These are phyloP conservation scores for Ophiosphaerella narmari DNA, from an alignment of 2,329 filamentous ascomycete species.

Conservation along the genomic window DNA sequence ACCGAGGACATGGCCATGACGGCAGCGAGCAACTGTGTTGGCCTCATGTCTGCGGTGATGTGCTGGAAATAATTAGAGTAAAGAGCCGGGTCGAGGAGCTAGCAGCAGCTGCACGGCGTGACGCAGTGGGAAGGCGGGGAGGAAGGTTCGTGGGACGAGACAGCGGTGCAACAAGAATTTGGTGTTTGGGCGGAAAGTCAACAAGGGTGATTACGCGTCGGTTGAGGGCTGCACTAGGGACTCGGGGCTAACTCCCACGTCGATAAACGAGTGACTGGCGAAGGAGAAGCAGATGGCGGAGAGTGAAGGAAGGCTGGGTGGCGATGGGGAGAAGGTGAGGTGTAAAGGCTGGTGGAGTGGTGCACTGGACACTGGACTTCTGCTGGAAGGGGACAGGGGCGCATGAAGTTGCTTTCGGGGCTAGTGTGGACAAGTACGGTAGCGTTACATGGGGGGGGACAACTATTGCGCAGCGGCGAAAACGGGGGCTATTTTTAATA, in stretches of 20 bases:
- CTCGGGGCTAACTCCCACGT: slow-evolving; percentile 19
- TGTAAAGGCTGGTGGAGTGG: slow-evolving; percentile 3
- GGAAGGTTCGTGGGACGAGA: slow-evolving; percentile 16
- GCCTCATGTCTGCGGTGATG: slow-evolving; percentile 36
- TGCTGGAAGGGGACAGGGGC: no score
- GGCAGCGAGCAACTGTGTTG: slow-evolving; percentile 45
- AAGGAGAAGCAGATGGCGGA: slow-evolving; percentile 22
- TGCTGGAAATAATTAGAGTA: not conserved
- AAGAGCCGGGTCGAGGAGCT: slow-evolving; percentile 5
- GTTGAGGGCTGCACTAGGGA: slow-evolving; percentile 19
- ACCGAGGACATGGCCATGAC: slow-evolving; percentile 44
- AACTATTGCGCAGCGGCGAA: no score
- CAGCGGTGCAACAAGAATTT: slow-evolving; percentile 28
- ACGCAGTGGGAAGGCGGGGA: slow-evolving; percentile 21
- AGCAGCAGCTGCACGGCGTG: slow-evolving; percentile 2
- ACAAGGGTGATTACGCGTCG: slow-evolving; percentile 27
- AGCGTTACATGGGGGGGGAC: no score
- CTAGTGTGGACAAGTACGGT: no score
- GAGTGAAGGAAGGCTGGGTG: slow-evolving; percentile 3
- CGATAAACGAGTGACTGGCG: slow-evolving; percentile 45
- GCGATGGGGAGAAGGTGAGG: slow-evolving; percentile 18
- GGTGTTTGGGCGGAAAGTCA: slow-evolving; percentile 27
- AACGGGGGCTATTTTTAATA: no score
- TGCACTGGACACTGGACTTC: no score
- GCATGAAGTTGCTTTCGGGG: no score